Evolutionary conservation across 129 eudicot species (phyloP), one percentile per base, ranked within the genome.

Genomic region (Ambrosia artemisiifolia): DNA sequence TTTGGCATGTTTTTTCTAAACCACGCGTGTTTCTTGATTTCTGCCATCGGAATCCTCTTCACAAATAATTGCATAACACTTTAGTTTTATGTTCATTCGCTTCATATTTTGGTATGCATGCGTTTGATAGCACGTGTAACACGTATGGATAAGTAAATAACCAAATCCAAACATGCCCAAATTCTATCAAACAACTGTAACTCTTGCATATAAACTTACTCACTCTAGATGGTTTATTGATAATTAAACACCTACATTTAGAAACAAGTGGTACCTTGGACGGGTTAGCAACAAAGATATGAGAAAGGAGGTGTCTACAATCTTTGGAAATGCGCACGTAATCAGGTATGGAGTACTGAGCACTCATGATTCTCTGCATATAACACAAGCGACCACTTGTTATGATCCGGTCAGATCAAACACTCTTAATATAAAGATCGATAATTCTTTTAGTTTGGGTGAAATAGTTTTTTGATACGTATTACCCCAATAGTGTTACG

Each of bases 21-120:
- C 94, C 94, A 87, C 1, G 90, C 87, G 44, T 87, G 94, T 67
- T 87, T 84, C 77, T 84, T 85, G 57, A 87, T 82, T 76, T 87
- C 94, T 2, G 81, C 80, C 55, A 87, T 82, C 20, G 85, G 82
- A 35, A 87, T 85, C 71, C 94, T 85, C 94, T 85, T 17, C 63
- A 78, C 70, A 32, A 32, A 61, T 57, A 35, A 63, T 53, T 33
- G 6, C n/a, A 65, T 28, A 30, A 40, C 59, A 40, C 59, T 51
- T 80, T 42, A 69, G 75, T 60, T 32, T 75, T 66, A 28, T 65
- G 24, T 49, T 18, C 18, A n/a, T 53, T 34, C 2, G 33, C 59
- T 24, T 36, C 5, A 10, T 47, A 47, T 24, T 24, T 24, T 24
- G 28, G 28, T n/a, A n/a, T n/a, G n/a, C n/a, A 24, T 24, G 28